Percentiles rank a stretch among this genome's conserved stretches.
These are phyloP conservation scores for Yamadazyma epiphylla DNA, from an alignment of 1,139 yeast genomes.

Conservation along the genomic window DNA sequence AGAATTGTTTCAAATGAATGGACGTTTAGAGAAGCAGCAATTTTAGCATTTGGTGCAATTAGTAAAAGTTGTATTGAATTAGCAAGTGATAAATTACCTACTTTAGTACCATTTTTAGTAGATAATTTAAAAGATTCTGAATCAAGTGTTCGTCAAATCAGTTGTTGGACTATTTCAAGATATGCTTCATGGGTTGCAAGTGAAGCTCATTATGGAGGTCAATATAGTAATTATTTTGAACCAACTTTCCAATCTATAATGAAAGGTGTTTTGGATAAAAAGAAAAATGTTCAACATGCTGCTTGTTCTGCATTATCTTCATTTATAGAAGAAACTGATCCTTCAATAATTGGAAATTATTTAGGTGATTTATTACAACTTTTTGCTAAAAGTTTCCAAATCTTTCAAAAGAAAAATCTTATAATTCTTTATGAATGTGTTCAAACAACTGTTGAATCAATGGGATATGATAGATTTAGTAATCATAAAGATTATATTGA, in stretches of 20 bases:
- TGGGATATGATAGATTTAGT: conserved; percentile 53
- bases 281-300: conserved; percentile 91
- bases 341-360: conserved; percentile 52
- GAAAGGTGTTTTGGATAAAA: conserved; percentile 70
- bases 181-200: conserved; percentile 78
- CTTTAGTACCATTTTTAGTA: conserved; percentile 79
- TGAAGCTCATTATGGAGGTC: conserved; percentile 59
- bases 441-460: conserved; percentile 83
- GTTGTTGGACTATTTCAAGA: conserved; percentile 94
- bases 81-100: conserved; percentile 70
- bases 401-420: conserved; percentile 79
- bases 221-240: conserved; percentile 62
- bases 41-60: conserved; percentile 92
- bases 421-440: conserved; percentile 84
- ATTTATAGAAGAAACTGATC: conserved; percentile 74
- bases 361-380: conserved; percentile 58
- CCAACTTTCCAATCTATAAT: conserved; percentile 79
- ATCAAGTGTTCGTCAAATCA: conserved; percentile 84
- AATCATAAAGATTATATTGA: conserved; percentile 55
- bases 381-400: conserved; percentile 68
- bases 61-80: conserved; percentile 82
- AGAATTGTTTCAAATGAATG: conserved; percentile 68
- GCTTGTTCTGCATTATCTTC: conserved; percentile 86
- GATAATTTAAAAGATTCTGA: conserved; percentile 72
- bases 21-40: conserved; percentile 91